Base-by-base conservation (phyloP, 2,329 filamentous ascomycete genomes). In the Biscogniauxia sp. region DNA sequence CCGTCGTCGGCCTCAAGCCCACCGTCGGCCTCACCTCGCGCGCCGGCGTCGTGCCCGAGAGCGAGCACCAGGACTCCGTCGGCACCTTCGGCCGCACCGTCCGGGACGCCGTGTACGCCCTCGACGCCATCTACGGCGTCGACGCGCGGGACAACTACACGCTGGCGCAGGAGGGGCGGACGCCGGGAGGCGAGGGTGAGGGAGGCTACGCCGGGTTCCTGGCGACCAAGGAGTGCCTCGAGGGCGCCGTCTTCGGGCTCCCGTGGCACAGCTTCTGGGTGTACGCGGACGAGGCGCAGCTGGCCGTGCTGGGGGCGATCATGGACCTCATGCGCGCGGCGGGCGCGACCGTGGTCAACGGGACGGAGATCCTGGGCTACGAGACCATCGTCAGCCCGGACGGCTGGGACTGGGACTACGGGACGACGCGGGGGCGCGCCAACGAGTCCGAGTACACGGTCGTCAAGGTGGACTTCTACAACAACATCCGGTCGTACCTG, bases 381-480 rank as follows among this genome's bases (percentile, higher is more conserved):
- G 73, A 87, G 68, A 83, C 76, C 0, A 84, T 91, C 23, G 82
- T 92, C 13, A 84, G 82, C 32, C 87, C 85, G 0, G 72, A 83
- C 54, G 87, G 88, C n/a, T 93, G 89, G 89, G 80, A 92, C 72
- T 93, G 90, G 83, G 87, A 90, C 67, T 89, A 85, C 65, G 88
- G 88, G 19, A 79, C 75, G 5, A 81, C 78, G 1, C 82, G 87
- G 3, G 87, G 87, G 2, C 86, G 78, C 67, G 76, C 86, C 15
- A 90, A 92, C 63, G 85, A 91, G 75, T 90, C 86, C 19, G 88
- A 92, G 72, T 92, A 88, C 74, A 90, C 86, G 0, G 85, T 88
- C 56, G 80, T 92, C 65, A 91, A 90, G 73, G 85, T 88, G 0
- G 87, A 90, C 70, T 88, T 89, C 67, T 88, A 88, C 74, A 82